These are phyloP conservation scores for Williopsis jadinii DNA, from an alignment of 1,139 yeast genomes.

Conservation along the genomic window DNA sequence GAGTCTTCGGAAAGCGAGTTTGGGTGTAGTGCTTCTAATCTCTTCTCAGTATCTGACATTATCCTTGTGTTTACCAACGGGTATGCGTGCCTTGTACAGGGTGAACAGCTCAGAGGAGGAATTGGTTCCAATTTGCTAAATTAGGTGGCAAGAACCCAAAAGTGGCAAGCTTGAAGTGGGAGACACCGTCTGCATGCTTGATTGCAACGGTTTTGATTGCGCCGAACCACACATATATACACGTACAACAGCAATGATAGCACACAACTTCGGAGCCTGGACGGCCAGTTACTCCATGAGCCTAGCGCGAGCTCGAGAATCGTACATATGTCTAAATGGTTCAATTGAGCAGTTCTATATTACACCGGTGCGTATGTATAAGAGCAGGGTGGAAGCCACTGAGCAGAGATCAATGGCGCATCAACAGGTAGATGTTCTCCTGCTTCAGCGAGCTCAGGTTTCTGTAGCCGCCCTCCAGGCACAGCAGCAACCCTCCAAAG, in stretches of 20 bases:
- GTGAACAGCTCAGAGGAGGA: too few species aligned
- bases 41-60: slow-evolving; percentile 7
- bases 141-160: too few species aligned
- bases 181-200: too few species aligned
- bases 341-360: not conserved
- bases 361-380: not conserved
- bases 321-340: not conserved
- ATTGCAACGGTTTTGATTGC: too few species aligned
- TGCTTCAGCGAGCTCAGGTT: slow-evolving; percentile 84
- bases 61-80: not conserved
- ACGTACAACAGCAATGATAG: too few species aligned
- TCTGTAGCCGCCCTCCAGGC: slow-evolving; percentile 93
- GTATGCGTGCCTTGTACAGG: not conserved
- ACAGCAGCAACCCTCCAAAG: slow-evolving; percentile 90
- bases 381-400: not conserved
- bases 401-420: slow-evolving; percentile 42
- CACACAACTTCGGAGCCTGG: not conserved
- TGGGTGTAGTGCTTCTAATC: slow-evolving; percentile 8
- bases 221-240: too few species aligned
- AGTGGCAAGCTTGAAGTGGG: too few species aligned
- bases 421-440: slow-evolving; percentile 85
- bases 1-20: slow-evolving; percentile 24
- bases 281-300: not conserved
- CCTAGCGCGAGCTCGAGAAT: not conserved
- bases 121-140: too few species aligned